These are phyloP conservation scores for Phytophthora fragariae DNA, from an alignment of 352 stramenopile species.

Conservation along the genomic window DNA sequence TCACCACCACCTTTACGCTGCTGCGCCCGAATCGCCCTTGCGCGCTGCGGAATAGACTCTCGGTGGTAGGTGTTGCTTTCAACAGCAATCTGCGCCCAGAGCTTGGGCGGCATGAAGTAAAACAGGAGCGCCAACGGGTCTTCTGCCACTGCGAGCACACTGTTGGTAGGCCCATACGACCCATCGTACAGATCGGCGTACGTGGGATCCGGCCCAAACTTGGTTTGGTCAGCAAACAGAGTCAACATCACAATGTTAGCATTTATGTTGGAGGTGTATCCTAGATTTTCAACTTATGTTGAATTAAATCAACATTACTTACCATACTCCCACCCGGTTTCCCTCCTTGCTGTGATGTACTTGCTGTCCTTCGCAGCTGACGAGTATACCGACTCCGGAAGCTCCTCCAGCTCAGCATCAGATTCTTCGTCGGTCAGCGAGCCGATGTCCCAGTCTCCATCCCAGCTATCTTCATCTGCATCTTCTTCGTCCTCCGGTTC, in stretches of 20 bases:
- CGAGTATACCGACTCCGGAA: background rate
- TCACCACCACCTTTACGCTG: background rate
- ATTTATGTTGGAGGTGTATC: too few species aligned
- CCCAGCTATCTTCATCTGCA: background rate
- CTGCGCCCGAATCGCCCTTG: background rate
- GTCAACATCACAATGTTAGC: background rate
- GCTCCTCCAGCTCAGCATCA: background rate
- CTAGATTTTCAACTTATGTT: background rate
- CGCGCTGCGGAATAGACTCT: background rate
- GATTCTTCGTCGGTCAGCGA: background rate
- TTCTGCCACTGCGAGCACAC: background rate
- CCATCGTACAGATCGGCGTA: background rate
- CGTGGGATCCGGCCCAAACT: background rate
- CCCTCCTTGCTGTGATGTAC: background rate
- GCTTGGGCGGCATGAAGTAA: background rate
- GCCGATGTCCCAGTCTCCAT: background rate
- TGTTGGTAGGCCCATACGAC: background rate
- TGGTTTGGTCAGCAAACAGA: background rate
- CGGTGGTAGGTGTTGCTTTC: background rate
- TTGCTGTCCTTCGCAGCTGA: background rate
- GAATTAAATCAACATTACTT: background rate
- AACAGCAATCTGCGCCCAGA: background rate
- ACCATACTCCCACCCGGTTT: background rate
- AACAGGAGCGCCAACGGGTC: background rate
- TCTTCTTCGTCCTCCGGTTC: background rate